These are phyloP conservation scores for Ascocoryne sarcoides DNA, from an alignment of 2,329 filamentous ascomycete species.

Conservation along the genomic window DNA sequence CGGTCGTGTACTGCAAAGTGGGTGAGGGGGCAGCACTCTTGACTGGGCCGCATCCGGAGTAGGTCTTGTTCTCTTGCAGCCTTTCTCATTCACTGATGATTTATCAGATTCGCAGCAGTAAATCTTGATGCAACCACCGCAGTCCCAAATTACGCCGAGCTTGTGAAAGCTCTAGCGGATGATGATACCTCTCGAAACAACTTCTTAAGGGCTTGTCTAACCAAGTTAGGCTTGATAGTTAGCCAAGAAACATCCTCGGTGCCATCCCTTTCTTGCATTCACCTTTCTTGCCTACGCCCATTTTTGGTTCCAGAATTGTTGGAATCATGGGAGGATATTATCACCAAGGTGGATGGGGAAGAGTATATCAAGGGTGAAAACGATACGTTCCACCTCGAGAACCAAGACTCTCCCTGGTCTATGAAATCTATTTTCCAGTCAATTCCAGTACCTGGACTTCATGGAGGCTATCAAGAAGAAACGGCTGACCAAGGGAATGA, in stretches of 20 bases:
- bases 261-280: constrained; percentile 72
- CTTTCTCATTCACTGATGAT: too few species aligned
- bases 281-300: constrained; percentile 64
- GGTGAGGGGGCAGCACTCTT: constrained; percentile 73
- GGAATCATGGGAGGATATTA: constrained; percentile 55
- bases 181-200: constrained; percentile 61
- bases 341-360: constrained; percentile 55
- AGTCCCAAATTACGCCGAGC: constrained; percentile 58
- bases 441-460: constrained; percentile 29
- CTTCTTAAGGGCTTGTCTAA: constrained; percentile 73
- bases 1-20: constrained; percentile 74
- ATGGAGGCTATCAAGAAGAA: constrained; percentile 9
- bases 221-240: constrained; percentile 73
- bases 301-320: constrained; percentile 60
- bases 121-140: constrained; percentile 64
- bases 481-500: constrained; percentile 30
- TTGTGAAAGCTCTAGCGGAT: constrained; percentile 58
- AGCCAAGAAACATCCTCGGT: constrained; percentile 59
- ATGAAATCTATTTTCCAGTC: constrained; percentile 46
- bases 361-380: constrained; percentile 72
- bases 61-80: constrained; percentile 31
- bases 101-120: constrained; percentile 63
- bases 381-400: constrained; percentile 74
- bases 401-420: constrained; percentile 51
- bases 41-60: constrained; percentile 91